phyloP scores from a whole-genome alignment of 2,329 filamentous ascomycete genomes.

The Pyrenophora graminea region DNA sequence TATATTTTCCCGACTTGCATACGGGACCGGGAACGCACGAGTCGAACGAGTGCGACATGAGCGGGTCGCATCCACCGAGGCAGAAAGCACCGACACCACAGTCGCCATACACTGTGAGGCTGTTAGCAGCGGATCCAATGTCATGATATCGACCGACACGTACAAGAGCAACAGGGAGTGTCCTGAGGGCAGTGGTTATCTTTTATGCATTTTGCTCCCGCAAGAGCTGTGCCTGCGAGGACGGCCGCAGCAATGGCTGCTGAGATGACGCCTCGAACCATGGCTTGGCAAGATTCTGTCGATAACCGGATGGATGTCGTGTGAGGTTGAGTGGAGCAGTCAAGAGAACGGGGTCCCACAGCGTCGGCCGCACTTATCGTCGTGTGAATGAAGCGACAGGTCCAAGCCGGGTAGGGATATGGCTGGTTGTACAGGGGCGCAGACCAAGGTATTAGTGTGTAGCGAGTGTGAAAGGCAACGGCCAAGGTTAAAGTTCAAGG shows the following conservation, averaged over 20 bases:
- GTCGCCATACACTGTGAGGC: slow-evolving; percentile 75
- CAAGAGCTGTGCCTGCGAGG: slow-evolving; percentile 32
- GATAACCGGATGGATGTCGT: slow-evolving; percentile 33
- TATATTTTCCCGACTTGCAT: slow-evolving; percentile 75
- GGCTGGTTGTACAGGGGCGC: too few species aligned
- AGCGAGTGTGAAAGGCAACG: slow-evolving; percentile 30
- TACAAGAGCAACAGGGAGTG: slow-evolving; percentile 49
- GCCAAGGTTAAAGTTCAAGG: slow-evolving; percentile 2
- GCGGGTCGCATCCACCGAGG: slow-evolving; percentile 90
- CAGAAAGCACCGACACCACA: slow-evolving; percentile 95
- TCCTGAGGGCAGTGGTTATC: slow-evolving; percentile 69
- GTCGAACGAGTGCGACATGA: slow-evolving; percentile 79
- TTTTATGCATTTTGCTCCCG: slow-evolving; percentile 48
- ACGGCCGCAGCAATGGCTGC: slow-evolving; percentile 37
- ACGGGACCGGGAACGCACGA: slow-evolving; percentile 84
- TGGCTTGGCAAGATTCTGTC: slow-evolving; percentile 24
- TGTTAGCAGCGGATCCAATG: slow-evolving; percentile 25
- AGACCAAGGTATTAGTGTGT: neutral
- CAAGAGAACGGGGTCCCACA: slow-evolving; percentile 1
- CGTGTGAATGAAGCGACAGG: neutral
- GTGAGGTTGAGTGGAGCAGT: slow-evolving; percentile 39
- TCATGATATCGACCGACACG: slow-evolving; percentile 17
- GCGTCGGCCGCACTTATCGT: slow-evolving; percentile 2
- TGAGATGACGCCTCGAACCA: slow-evolving; percentile 37
- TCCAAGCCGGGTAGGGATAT: too few species aligned